These are phyloP conservation scores for Diaporthe australafricana DNA, from an alignment of 2,329 filamentous ascomycete genomes.

Conservation along the genomic window DNA sequence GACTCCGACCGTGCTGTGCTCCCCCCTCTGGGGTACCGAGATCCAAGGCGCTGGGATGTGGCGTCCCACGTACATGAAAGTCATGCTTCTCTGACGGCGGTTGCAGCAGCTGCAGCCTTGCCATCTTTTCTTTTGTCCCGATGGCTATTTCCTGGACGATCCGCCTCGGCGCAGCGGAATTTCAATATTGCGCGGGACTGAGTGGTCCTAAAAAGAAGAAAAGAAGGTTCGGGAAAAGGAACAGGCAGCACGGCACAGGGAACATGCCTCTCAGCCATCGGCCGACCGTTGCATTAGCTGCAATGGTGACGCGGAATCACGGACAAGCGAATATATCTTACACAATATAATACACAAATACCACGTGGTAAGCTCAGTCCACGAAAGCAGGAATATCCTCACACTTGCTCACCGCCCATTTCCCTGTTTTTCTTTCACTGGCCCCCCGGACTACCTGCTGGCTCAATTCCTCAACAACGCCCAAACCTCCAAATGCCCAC, in stretches of 20 bases:
- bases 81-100: constrained; percentile 14
- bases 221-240: constrained; percentile 8
- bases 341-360: constrained; percentile 29
- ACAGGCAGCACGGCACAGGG: neutral
- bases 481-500: neutral
- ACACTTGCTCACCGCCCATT: constrained; percentile 18
- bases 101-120: constrained; percentile 21
- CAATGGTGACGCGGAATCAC: constrained; percentile 17
- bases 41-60: constrained; percentile 26
- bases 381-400: constrained; percentile 7
- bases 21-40: constrained; percentile 24
- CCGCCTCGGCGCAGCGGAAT: neutral
- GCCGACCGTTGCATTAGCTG: constrained; percentile 24
- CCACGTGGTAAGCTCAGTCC: constrained; percentile 24
- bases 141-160: constrained; percentile 10
- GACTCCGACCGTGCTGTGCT: constrained; percentile 17
- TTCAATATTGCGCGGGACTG: neutral
- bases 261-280: constrained; percentile 14
- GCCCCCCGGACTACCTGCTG: neutral
- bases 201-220: constrained; percentile 1
- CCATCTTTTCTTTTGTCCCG: neutral
- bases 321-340: constrained; percentile 7
- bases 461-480: constrained; percentile 1
- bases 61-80: constrained; percentile 31
- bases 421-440: constrained; percentile 5